Base-by-base conservation (phyloP, 2,329 filamentous ascomycete genomes). In the Fusarium sp. region DNA sequence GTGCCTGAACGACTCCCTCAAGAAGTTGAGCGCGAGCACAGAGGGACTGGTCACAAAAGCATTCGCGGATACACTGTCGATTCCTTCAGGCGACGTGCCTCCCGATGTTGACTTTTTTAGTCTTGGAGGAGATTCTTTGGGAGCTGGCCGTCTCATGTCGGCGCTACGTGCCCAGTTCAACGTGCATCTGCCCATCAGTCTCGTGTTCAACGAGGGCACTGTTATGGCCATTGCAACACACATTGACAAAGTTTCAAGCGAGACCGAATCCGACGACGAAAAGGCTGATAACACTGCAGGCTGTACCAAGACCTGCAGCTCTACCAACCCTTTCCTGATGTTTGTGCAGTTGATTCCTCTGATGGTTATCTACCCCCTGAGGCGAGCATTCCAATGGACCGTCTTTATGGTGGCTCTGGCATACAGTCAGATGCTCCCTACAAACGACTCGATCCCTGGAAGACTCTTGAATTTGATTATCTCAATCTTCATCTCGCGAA, bases 91-190 rank as follows among this genome's bases (percentile, higher is more conserved):
- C 4, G 84, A 87, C 3, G 80, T 89, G 14, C 75, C 80, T 1
- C 69, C 76, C 0, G 77, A 83, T 2, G 84, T 85, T 0, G 86
- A 89, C 75, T 89, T 89, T 74, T 89, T 89, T 73, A 81, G 82
- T 14, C 81, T 88, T 17, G 88, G 88, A 7, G 88, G 89, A 20
- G 87, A 90, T 73, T 89, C 87, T 38, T 82, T 90, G 56, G 83
- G 83, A 22, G 88, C 88, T 35, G 89, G 88, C 3, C 83, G 84
- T 37, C 82, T 90, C 1, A 80, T 89, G 8, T 89, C 88, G 1
- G 80, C 82, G 2, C 81, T 90, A 5, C 85, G 88, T n/a, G 82
- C 82, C 32, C 82, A 87, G 59, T 88, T 89, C 68, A 80, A 82
- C 22, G 80, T 88, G 1, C 83, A 85, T 22, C 79, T 90, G 1